Base-by-base conservation (phyloP, 2,329 filamentous ascomycete species). In the Lasiodiplodia gonubiensis region DNA sequence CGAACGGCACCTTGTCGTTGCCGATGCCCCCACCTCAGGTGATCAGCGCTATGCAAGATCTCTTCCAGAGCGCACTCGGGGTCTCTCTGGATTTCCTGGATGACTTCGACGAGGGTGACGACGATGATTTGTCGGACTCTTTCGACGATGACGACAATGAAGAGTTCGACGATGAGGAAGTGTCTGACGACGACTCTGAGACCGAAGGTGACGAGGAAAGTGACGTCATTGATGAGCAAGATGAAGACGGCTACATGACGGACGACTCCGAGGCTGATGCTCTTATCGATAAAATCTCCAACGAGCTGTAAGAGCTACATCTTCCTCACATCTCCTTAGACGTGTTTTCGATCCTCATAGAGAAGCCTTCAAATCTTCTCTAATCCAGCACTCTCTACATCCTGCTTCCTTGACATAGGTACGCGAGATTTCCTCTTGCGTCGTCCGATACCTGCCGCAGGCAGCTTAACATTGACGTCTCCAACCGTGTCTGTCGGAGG, bases 1-100 rank as follows among this genome's bases (percentile, higher is more conserved):
- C 18, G 18, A 33, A 49, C 30, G 57, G 57, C 16, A 33, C 11
- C 23, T 14, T 61, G 39, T 33, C 39, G 7, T 23, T 61, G 25
- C 57, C 57, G n/a, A 30, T 63, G n/a, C 59, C 59, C 10, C 59
- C 59, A 21, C 59, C 46, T 51, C 39, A 63, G n/a, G 30, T 63
- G 12, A 51, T 63, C 21, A 63, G 49, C 18, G 59, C 59, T 1
- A 63, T 63, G 59, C 59, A 63, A 30, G 46, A 63, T 63, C 59
- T 63, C 30, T 63, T 63, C 59, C 27, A 63, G 30, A 63, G 46
- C 18, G 59, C 59, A 12, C 59, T 63, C n/a, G 59, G 59, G 23
- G 42, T 63, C 21, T 51, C 59, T 23, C 30, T 63, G 46, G 59
- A 63, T n/a, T 63, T 63, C 42, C 21, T 63, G 16, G 59, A 63